These are phyloP conservation scores for Piromyces sp. DNA, from an alignment of 192 early-diverging fungal genomes.

Conservation along the genomic window DNA sequence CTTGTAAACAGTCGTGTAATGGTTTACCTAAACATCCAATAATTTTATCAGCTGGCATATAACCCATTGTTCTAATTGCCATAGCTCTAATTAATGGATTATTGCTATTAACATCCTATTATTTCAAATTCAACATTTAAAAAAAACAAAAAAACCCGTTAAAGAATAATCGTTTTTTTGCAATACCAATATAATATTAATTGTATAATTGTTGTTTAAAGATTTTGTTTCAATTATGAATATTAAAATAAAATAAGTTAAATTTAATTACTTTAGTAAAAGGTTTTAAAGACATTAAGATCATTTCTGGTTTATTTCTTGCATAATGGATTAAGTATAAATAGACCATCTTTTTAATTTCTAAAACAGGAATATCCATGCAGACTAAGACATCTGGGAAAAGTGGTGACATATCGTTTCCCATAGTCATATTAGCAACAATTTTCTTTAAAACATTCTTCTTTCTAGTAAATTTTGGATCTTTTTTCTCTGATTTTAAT, in stretches of 20 bases:
- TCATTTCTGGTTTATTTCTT: constrained; percentile 80
- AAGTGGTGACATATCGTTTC: constrained; percentile 93
- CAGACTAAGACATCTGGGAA: constrained; percentile 81
- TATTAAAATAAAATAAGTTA: no score
- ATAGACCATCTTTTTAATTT: constrained; percentile 64
- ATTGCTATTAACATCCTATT: constrained; percentile 69
- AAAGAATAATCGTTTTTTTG: no score
- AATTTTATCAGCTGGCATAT: constrained; percentile 83
- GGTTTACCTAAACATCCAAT: constrained; percentile 71
- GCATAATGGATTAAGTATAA: constrained; percentile 95
- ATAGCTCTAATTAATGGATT: constrained; percentile 90
- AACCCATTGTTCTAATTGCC: constrained; percentile 94
- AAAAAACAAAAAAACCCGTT: constrained; percentile 1
- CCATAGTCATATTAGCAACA: constrained; percentile 99
- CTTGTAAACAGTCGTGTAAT: constrained; percentile 54
- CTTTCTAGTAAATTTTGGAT: constrained; percentile 61
- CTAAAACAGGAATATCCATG: constrained; percentile 38
- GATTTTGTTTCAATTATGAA: no score
- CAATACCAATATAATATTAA: no score
- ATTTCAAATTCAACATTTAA: background rate
- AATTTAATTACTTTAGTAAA: constrained; percentile 54
- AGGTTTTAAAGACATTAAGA: constrained; percentile 71
- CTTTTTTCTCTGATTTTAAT: constrained; percentile 70
- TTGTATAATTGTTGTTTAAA: no score
- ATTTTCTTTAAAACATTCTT: constrained; percentile 81